phyloP scores from a whole-genome alignment of 2,329 filamentous ascomycete species.

The Ustulina deusta region DNA sequence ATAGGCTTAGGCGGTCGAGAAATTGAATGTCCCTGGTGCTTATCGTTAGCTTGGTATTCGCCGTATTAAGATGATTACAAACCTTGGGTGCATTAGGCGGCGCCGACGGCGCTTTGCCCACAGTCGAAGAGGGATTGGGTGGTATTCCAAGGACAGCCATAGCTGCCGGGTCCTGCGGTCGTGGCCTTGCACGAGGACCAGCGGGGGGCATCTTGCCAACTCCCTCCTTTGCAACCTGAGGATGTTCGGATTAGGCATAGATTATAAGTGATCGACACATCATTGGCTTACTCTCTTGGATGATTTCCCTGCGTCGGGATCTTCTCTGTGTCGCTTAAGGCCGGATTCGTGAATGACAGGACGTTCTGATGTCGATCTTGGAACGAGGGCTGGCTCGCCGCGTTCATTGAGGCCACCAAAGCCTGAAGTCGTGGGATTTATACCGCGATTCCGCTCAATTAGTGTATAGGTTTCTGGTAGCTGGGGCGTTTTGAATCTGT shows the following conservation, averaged over 20 bases:
- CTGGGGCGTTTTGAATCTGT: conserved; percentile 44
- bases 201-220: conserved; percentile 43
- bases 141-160: conserved; percentile 49
- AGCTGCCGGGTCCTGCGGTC: conserved; percentile 48
- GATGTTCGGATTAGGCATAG: conserved; percentile 31
- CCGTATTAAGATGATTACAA: conserved; percentile 1
- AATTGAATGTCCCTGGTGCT: conserved; percentile 42
- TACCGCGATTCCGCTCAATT: conserved; percentile 39
- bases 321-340: conserved; percentile 47
- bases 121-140: conserved; percentile 27
- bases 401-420: conserved; percentile 50
- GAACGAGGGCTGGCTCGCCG: conserved; percentile 45
- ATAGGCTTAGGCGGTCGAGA: conserved; percentile 39
- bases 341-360: conserved; percentile 50
- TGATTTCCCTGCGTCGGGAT: conserved; percentile 42
- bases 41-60: conserved; percentile 35
- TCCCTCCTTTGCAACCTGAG: conserved; percentile 43
- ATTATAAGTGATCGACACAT: neutral
- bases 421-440: conserved; percentile 27
- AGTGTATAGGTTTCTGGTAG: conserved; percentile 48
- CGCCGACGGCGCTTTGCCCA: conserved; percentile 29
- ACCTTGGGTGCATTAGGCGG: conserved; percentile 35
- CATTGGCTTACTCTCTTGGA: conserved; percentile 47
- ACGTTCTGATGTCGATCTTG: conserved; percentile 44
- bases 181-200: conserved; percentile 46